Conservation (phyloP, 1,284 basidiomycete genomes). For the Stereum hirsutum region DNA sequence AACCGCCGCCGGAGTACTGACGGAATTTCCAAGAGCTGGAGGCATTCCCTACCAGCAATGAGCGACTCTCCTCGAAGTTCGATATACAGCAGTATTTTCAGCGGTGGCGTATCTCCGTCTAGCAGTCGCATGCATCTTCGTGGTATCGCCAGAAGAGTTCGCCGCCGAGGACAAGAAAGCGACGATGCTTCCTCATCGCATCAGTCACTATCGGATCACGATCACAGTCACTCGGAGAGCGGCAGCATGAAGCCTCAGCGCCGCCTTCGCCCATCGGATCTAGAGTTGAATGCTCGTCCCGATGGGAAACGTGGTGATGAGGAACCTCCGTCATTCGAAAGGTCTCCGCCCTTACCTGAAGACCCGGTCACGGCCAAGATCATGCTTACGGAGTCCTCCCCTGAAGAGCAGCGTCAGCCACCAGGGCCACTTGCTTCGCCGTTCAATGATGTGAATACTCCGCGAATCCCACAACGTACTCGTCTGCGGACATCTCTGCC, state of each 20-base stretch:
- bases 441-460: neutral
- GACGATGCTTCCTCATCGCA: conserved; percentile 39
- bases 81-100: conserved; percentile 18
- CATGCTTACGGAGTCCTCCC: no score
- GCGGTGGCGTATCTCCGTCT: conserved; percentile 28
- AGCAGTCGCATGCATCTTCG: conserved; percentile 31
- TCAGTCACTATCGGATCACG: conserved; percentile 40
- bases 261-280: conserved; percentile 9
- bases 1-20: conserved; percentile 36
- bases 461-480: conserved; percentile 10
- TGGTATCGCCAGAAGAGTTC: conserved; percentile 28
- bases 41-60: conserved; percentile 18
- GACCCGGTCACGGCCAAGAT: no score
- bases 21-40: conserved; percentile 29
- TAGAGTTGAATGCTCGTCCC: conserved; percentile 7
- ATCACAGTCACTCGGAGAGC: conserved; percentile 26
- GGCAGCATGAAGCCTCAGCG: conserved; percentile 12
- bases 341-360: no score
- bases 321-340: no score
- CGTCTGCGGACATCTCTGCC: conserved; percentile 18
- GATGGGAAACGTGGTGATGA: no score
- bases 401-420: no score
- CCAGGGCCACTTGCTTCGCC: no score
- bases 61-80: conserved; percentile 25
- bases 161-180: conserved; percentile 26